Percentiles rank a stretch among this genome's conserved stretches.
Conservation (phyloP, 2,329 filamentous ascomycete genomes). For the Chaetomium sp. region DNA sequence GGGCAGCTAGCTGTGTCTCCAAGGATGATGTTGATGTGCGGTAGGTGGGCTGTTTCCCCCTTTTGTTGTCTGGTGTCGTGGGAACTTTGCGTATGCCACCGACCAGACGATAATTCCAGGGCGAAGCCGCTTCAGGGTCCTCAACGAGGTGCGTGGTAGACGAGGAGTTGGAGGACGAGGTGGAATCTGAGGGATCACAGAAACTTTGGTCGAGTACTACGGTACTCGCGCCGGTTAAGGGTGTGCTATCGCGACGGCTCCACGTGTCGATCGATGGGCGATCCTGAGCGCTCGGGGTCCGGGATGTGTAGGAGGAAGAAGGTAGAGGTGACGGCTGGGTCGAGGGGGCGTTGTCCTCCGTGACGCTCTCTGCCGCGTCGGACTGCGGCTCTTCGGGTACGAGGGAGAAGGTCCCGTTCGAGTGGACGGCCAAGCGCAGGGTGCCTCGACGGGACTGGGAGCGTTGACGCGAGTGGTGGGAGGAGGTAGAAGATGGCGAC, state of each 20-base stretch:
- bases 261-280: slow-evolving; percentile 42
- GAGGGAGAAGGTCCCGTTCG: slow-evolving; percentile 55
- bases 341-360: slow-evolving; percentile 37
- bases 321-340: too few relatives aligned
- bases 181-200: slow-evolving; percentile 30
- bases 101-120: slow-evolving; percentile 49
- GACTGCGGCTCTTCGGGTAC: slow-evolving; percentile 29
- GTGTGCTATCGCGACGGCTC: slow-evolving; percentile 42
- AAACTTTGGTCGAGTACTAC: slow-evolving; percentile 40
- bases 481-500: slow-evolving; percentile 18
- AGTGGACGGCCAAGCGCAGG: slow-evolving; percentile 42
- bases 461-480: slow-evolving; percentile 18
- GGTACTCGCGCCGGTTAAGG: slow-evolving; percentile 34
- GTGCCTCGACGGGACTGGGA: slow-evolving; percentile 37
- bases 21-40: slow-evolving; percentile 23
- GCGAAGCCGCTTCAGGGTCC: slow-evolving; percentile 32
- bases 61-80: slow-evolving; percentile 37
- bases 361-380: slow-evolving; percentile 14
- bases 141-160: slow-evolving; percentile 32
- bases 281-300: slow-evolving; percentile 45
- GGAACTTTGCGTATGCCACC: slow-evolving; percentile 50
- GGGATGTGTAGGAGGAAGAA: slow-evolving; percentile 30
- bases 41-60: slow-evolving; percentile 31
- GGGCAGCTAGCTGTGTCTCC: slow-evolving; percentile 28
- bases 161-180: slow-evolving; percentile 28